phyloP scores from a whole-genome alignment of 768 basidiomycete genomes.

The Xerocomellus chrysenteron region DNA sequence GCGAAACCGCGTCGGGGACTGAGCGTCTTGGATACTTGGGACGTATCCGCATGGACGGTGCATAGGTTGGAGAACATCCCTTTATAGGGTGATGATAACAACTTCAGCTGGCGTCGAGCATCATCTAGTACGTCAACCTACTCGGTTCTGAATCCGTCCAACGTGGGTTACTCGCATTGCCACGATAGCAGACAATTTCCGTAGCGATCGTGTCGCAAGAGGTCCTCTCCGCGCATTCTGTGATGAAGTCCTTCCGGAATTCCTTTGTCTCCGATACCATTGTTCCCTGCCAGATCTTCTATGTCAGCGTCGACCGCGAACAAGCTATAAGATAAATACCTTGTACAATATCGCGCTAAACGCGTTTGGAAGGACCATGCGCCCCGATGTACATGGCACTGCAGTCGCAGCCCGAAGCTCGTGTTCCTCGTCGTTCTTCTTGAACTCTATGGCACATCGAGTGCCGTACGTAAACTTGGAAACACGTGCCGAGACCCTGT shows the following conservation, averaged over 20 bases:
- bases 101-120: not conserved
- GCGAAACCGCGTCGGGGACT: conserved; percentile 31
- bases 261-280: conserved; percentile 30
- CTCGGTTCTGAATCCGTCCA: conserved; percentile 34
- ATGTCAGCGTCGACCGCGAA: not conserved
- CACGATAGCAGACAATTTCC: conserved; percentile 32
- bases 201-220: conserved; percentile 31
- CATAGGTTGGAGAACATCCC: conserved; percentile 29
- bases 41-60: conserved; percentile 26
- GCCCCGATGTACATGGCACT: conserved; percentile 32
- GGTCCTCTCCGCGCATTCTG: conserved; percentile 27
- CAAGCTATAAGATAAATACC: conserved; percentile 1
- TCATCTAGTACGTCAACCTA: not conserved
- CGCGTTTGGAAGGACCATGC: conserved; percentile 32
- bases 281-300: conserved; percentile 21
- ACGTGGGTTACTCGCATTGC: conserved; percentile 22
- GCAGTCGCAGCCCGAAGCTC: conserved; percentile 26
- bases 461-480: conserved; percentile 42
- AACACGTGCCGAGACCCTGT: conserved; percentile 39
- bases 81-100: not conserved
- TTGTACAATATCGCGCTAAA: conserved; percentile 33
- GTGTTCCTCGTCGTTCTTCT: conserved; percentile 31
- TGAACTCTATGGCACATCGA: conserved; percentile 29
- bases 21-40: conserved; percentile 28
- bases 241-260: conserved; percentile 34